Evolutionary conservation across 1,284 basidiomycete species (phyloP).

Genomic region (Leccinum angustisporum): DNA sequence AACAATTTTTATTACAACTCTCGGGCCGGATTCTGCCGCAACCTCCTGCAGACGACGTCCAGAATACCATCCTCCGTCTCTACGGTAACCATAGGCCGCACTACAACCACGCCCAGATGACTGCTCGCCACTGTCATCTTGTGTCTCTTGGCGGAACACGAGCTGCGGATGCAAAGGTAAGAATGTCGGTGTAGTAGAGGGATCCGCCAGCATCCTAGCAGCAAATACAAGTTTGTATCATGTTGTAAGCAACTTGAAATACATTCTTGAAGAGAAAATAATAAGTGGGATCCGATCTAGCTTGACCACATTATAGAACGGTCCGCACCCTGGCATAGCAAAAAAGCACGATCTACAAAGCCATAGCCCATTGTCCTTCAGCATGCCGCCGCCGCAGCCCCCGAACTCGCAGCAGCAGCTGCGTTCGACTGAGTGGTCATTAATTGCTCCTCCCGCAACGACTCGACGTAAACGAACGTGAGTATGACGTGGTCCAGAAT

Average conservation of each 20-base stretch:
- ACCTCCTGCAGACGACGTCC: background rate
- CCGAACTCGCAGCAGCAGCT: too few relatives aligned
- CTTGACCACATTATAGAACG: too few relatives aligned
- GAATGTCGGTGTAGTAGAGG: background rate
- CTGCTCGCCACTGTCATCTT: background rate
- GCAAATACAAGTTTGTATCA: background rate
- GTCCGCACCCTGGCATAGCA: too few relatives aligned
- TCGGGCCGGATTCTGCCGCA: background rate
- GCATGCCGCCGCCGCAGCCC: too few relatives aligned
- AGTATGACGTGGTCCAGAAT: conserved; percentile 27
- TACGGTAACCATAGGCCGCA: background rate
- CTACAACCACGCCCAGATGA: too few relatives aligned
- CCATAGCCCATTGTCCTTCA: too few relatives aligned
- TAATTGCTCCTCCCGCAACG: too few relatives aligned
- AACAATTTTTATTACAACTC: background rate
- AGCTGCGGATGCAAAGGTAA: conserved; percentile 1
- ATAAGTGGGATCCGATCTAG: background rate
- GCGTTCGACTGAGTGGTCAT: too few relatives aligned
- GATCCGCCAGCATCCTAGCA: background rate
- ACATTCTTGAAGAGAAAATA: too few relatives aligned
- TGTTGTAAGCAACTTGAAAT: background rate
- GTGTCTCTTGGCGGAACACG: conserved; percentile 6
- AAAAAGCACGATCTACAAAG: too few relatives aligned
- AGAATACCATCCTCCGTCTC: background rate
- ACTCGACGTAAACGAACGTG: conserved; percentile 26